phyloP scores from a whole-genome alignment of 257 asterid genomes.

The Solanum clarkiae region DNA sequence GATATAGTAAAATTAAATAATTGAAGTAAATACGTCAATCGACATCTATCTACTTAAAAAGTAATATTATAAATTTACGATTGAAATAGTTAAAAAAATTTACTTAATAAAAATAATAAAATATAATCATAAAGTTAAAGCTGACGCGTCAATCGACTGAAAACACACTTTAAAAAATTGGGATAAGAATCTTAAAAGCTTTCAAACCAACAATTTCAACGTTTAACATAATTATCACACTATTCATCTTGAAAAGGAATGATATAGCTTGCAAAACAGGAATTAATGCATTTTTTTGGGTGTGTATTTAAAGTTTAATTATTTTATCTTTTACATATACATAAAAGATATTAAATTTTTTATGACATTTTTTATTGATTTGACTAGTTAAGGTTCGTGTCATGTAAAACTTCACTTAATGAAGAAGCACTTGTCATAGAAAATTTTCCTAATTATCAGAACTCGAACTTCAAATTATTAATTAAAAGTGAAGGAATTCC shows the following conservation, averaged over 20 bases:
- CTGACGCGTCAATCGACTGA: no score
- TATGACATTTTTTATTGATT: background rate
- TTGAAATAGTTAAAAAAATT: no score
- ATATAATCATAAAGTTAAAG: no score
- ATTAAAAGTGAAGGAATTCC: fast-evolving
- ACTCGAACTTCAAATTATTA: fast-evolving
- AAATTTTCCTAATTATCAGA: background rate
- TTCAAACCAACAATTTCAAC: background rate
- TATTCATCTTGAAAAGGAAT: background rate
- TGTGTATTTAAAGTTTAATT: background rate
- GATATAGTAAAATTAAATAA: no score
- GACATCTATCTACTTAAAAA: no score
- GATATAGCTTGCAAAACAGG: background rate
- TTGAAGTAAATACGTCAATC: no score
- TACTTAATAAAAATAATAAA: no score
- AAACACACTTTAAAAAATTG: background rate
- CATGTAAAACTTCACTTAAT: background rate
- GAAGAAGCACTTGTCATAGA: background rate
- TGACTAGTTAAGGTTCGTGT: background rate
- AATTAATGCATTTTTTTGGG: background rate
- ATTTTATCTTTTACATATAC: no score
- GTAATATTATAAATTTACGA: no score
- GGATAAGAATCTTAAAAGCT: background rate
- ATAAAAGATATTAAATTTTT: background rate
- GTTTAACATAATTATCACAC: background rate